phyloP scores from a whole-genome alignment of 2,329 filamentous ascomycete species.

The Byssochlamys sp. region DNA sequence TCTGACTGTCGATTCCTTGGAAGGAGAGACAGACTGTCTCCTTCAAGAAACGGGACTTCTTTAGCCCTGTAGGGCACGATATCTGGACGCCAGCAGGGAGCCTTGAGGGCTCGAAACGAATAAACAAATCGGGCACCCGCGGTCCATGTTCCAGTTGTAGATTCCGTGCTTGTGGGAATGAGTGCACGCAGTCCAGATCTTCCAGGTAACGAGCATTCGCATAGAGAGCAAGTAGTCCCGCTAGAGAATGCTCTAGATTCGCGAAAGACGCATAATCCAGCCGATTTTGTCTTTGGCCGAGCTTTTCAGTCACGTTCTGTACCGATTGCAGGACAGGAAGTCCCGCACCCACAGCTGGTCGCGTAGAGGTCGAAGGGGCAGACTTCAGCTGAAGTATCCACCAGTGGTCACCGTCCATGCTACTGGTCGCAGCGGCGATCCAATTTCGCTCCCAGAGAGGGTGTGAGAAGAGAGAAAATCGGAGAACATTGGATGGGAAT shows the following conservation, averaged over 20 bases:
- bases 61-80: conserved; percentile 17
- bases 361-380: conserved; percentile 8
- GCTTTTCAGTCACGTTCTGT: conserved; percentile 21
- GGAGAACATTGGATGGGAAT: conserved; percentile 55
- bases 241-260: conserved; percentile 25
- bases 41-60: conserved; percentile 19
- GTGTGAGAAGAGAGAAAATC: conserved; percentile 60
- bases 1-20: conserved; percentile 26
- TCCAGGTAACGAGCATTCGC: conserved; percentile 26
- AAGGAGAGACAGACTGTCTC: conserved; percentile 30
- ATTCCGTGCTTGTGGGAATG: conserved; percentile 20
- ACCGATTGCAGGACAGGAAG: conserved; percentile 14
- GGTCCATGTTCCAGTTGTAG: conserved; percentile 21
- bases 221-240: conserved; percentile 29
- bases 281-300: conserved; percentile 12
- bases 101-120: conserved; percentile 22
- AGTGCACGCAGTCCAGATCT: conserved; percentile 19
- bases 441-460: conserved; percentile 63
- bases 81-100: conserved; percentile 24
- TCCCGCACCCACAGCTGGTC: conserved; percentile 2
- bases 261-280: conserved; percentile 21
- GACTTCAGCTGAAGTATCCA: conserved; percentile 50
- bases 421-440: conserved; percentile 62
- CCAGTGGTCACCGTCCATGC: conserved; percentile 66
- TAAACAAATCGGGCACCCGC: conserved; percentile 25